Evolutionary conservation across 371 early-diverging fungal species (phyloP).

Genomic region (Rhizopus sp.): DNA sequence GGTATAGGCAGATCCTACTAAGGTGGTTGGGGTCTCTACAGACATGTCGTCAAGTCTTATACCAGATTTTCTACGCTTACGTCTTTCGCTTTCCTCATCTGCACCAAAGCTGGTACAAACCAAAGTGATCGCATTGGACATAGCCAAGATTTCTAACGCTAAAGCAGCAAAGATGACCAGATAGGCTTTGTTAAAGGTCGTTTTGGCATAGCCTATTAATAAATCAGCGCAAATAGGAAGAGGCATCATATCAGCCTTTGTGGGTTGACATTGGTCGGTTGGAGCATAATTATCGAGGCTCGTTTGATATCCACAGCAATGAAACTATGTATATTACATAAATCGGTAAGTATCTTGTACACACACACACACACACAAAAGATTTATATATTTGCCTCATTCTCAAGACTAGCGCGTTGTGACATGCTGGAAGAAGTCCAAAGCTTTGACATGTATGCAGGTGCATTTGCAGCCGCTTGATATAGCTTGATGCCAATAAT

Average conservation of each 20-base stretch:
- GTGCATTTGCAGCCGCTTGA: slow-evolving; percentile 36
- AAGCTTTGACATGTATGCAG: slow-evolving; percentile 32
- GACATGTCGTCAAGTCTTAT: slow-evolving; percentile 47
- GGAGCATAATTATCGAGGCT: slow-evolving; percentile 30
- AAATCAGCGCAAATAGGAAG: slow-evolving; percentile 33
- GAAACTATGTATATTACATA: slow-evolving; percentile 26
- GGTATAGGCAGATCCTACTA: slow-evolving; percentile 13
- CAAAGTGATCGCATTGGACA: slow-evolving; percentile 46
- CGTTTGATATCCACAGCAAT: slow-evolving; percentile 49
- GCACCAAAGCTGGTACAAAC: slow-evolving; percentile 36
- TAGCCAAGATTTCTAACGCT: slow-evolving; percentile 41
- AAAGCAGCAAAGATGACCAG: slow-evolving; percentile 43
- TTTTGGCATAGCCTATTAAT: slow-evolving; percentile 25
- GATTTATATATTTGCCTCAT: slow-evolving; percentile 19
- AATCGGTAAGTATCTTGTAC: neutral
- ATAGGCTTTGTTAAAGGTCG: slow-evolving; percentile 39
- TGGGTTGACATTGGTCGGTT: slow-evolving; percentile 26
- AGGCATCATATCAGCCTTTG: slow-evolving; percentile 5
- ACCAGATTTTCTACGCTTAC: slow-evolving; percentile 49
- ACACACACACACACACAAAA: neutral
- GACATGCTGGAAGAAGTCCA: slow-evolving; percentile 30
- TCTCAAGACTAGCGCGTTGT: slow-evolving; percentile 31
- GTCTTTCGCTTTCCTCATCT: slow-evolving; percentile 46
- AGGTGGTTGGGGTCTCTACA: slow-evolving; percentile 39
- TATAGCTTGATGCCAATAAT: slow-evolving; percentile 46